phyloP scores from a whole-genome alignment of 768 basidiomycete species.

The Psilocybe cubensis region DNA sequence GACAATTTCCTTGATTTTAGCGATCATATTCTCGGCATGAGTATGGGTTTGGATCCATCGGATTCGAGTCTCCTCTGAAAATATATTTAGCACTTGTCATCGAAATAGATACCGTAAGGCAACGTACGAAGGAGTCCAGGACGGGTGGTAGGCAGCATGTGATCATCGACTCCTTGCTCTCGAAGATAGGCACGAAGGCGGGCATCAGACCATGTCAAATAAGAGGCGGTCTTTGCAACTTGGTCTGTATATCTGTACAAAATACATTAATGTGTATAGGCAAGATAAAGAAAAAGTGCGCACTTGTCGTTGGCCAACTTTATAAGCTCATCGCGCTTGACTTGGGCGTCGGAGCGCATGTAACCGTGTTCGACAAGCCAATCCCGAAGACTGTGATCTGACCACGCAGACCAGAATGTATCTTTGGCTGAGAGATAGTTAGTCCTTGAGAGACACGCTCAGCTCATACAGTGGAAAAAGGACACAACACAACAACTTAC shows the following conservation, averaged over 20 bases:
- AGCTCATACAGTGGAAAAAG: neutral
- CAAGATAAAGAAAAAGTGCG: conserved; percentile 12
- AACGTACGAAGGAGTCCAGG: conserved; percentile 77
- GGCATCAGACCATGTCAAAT: conserved; percentile 92
- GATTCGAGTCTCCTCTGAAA: conserved; percentile 75
- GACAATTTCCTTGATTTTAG: conserved; percentile 67
- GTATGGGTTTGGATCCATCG: conserved; percentile 73
- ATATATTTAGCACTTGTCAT: neutral
- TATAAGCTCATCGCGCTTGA: conserved; percentile 77
- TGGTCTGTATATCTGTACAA: conserved; percentile 53
- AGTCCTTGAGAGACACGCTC: conserved; percentile 43
- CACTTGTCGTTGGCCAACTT: conserved; percentile 75
- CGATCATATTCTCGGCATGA: conserved; percentile 59
- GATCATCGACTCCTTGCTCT: conserved; percentile 73
- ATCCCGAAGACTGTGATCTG: conserved; percentile 66
- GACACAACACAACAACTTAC: conserved; percentile 38
- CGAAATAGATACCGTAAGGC: conserved; percentile 20
- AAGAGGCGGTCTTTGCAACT: conserved; percentile 51
- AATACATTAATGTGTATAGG: neutral
- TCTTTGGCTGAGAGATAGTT: conserved; percentile 68
- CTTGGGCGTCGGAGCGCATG: conserved; percentile 58
- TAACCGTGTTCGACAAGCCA: conserved; percentile 82
- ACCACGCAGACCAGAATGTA: conserved; percentile 71
- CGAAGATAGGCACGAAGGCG: conserved; percentile 89
- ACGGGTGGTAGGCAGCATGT: conserved; percentile 62